phyloP scores from a whole-genome alignment of 306 rosid species.

The Vigna mungo region DNA sequence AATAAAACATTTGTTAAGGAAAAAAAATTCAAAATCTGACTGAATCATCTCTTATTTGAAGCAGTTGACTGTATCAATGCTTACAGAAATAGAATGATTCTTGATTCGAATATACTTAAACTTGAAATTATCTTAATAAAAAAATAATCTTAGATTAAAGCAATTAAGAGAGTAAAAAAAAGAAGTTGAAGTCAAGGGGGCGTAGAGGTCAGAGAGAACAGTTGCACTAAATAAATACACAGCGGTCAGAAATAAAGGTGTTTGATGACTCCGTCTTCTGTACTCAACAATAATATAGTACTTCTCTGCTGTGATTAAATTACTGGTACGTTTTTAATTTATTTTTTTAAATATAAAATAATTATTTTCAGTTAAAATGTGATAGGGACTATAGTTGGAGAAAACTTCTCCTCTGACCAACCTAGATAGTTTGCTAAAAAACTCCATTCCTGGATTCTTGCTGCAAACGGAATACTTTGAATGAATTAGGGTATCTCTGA shows the following conservation, averaged over 20 bases:
- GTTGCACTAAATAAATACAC: constrained; percentile 8
- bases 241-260: background rate
- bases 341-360: background rate
- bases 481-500: background rate
- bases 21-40: too few relatives aligned
- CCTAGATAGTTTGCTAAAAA: background rate
- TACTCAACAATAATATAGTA: background rate
- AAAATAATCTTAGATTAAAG: background rate
- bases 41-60: too few relatives aligned
- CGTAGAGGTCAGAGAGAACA: background rate
- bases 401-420: background rate
- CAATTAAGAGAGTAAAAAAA: background rate
- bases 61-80: too few relatives aligned
- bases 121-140: background rate
- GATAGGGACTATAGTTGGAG: background rate
- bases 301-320: background rate
- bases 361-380: background rate
- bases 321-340: background rate
- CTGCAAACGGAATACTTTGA: background rate
- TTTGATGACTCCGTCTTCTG: background rate
- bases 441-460: background rate
- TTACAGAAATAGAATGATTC: too few relatives aligned
- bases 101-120: too few relatives aligned
- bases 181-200: background rate
- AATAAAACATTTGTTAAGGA: too few relatives aligned